A percentile compares a stretch with the other conserved stretches of the same genome.
Evolutionary conservation across 1,284 basidiomycete genomes (phyloP).

Genomic region (Phellopilus nigrolimitatus): DNA sequence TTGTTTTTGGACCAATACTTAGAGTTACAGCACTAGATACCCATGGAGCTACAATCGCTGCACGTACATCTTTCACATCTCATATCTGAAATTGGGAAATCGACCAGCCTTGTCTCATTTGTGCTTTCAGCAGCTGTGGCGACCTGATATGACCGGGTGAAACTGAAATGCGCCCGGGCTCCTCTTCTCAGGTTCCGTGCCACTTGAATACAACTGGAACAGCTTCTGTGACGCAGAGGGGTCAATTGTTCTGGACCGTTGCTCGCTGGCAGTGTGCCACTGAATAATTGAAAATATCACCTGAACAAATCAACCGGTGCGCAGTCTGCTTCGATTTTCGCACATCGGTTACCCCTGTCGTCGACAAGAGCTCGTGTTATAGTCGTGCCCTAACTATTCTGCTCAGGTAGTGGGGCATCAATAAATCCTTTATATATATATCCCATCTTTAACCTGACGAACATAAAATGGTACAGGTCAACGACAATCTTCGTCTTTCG

Average conservation of each 20-base stretch:
- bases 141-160: not conserved
- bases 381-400: not conserved
- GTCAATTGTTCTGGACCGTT: no score
- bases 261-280: not conserved
- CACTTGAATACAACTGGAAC: no score
- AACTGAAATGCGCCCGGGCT: not conserved
- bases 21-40: no score
- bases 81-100: no score
- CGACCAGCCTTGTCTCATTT: not conserved
- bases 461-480: conserved; percentile 4
- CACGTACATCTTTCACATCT: no score
- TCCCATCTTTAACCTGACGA: not conserved
- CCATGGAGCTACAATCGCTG: no score
- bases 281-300: not conserved
- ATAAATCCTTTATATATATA: not conserved
- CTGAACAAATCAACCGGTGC: conserved; percentile 4
- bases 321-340: not conserved
- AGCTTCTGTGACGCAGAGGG: no score
- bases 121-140: not conserved
- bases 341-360: conserved; percentile 4
- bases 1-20: no score
- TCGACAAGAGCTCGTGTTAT: not conserved
- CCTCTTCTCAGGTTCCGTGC: no score
- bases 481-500: not conserved
- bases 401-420: conserved; percentile 8